phyloP scores from a whole-genome alignment of 169 alveolate species.

The Cardiosporidium cionae region DNA sequence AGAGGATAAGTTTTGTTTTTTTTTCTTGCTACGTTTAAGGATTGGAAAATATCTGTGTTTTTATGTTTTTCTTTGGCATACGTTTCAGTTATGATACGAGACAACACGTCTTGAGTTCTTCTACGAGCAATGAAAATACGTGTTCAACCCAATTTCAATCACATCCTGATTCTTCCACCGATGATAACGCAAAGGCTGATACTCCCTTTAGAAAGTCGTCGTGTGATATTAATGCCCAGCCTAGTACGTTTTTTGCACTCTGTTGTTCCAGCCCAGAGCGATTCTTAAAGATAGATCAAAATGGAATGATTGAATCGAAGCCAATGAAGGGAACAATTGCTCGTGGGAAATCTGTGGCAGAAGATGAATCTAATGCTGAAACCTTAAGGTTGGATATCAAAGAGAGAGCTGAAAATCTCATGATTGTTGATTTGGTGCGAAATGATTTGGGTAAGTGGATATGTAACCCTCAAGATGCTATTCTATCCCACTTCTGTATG shows the following conservation, averaged over 20 bases:
- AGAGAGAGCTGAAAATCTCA: slow-evolving; percentile 45
- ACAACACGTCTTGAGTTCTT: not conserved
- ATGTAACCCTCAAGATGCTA: not conserved
- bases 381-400: slow-evolving; percentile 30
- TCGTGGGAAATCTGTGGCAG: slow-evolving; percentile 37
- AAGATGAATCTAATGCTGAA: slow-evolving; percentile 24
- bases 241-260: not conserved
- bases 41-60: too few species aligned
- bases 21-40: too few species aligned
- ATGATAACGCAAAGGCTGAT: too few species aligned
- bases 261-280: slow-evolving; percentile 46
- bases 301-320: slow-evolving; percentile 31
- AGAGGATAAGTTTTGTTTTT: too few species aligned
- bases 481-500: not conserved
- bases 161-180: not conserved
- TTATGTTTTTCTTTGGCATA: too few species aligned
- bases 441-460: slow-evolving; percentile 33
- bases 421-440: slow-evolving; percentile 48
- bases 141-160: not conserved
- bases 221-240: too few species aligned
- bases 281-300: slow-evolving; percentile 30
- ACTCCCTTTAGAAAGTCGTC: not conserved
- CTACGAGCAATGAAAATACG: not conserved
- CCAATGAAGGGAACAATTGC: slow-evolving; percentile 48
- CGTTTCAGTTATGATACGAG: too few species aligned